Percentiles rank a stretch among this genome's conserved stretches.
Evolutionary conservation across 306 rosid species (phyloP).

Genomic region (Prunus mongolica): DNA sequence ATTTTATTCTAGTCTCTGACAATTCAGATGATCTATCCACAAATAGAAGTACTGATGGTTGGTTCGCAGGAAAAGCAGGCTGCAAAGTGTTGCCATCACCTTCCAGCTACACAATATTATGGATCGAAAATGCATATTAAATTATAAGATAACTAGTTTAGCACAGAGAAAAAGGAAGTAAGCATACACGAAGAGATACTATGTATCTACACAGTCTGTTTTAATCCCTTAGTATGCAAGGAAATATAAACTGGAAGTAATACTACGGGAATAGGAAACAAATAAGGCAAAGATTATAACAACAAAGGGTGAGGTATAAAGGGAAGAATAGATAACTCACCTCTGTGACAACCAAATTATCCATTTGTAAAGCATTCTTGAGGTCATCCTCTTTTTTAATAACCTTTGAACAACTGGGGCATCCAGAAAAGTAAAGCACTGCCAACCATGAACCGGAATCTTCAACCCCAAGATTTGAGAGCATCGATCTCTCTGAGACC

Average conservation of each 20-base stretch:
- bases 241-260: not conserved
- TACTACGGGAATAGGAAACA: not conserved
- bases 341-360: conserved; percentile 60
- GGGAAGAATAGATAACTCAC: conserved; percentile 31
- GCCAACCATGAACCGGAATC: conserved; percentile 79
- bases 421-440: conserved; percentile 54
- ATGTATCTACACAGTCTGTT: not conserved
- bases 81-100: conserved; percentile 42
- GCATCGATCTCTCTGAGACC: conserved; percentile 67
- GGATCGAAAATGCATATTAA: not conserved
- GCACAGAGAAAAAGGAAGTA: not conserved
- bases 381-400: conserved; percentile 68
- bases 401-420: conserved; percentile 66
- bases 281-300: not conserved
- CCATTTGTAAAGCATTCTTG: conserved; percentile 40
- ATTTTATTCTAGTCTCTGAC: conserved; percentile 48
- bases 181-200: not conserved
- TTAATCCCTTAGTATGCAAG: not conserved
- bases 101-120: conserved; percentile 58
- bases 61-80: conserved; percentile 64
- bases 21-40: conserved; percentile 78
- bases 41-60: conserved; percentile 77
- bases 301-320: not conserved
- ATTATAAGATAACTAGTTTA: not conserved
- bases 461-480: conserved; percentile 69